Evolutionary conservation across 495 filamentous ascomycete species (phyloP).

Genomic region (Emericellopsis terricola): DNA sequence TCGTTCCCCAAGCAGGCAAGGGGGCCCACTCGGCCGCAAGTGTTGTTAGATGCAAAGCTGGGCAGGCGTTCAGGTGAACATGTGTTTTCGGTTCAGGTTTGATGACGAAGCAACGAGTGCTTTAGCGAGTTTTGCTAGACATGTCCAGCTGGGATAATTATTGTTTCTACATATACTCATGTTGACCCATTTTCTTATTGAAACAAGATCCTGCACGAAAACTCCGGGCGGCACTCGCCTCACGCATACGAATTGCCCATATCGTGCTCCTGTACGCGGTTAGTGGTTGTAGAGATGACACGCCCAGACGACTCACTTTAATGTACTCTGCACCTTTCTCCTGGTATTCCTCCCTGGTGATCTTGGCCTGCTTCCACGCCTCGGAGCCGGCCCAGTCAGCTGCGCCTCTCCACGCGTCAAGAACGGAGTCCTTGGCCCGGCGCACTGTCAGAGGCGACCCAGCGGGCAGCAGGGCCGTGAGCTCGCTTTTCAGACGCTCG

Average conservation of each 20-base stretch:
- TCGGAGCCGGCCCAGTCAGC: conserved; percentile 51
- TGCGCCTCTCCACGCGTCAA: conserved; percentile 88
- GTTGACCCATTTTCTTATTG: too few relatives aligned
- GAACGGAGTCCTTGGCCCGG: conserved; percentile 48
- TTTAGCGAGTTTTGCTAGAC: too few relatives aligned
- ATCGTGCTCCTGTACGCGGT: conserved; percentile 47
- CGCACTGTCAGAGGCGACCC: conserved; percentile 46
- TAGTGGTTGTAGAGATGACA: neutral
- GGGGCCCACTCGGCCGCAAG: too few relatives aligned
- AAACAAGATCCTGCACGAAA: too few relatives aligned
- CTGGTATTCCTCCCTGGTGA: conserved; percentile 59
- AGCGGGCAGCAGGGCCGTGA: conserved; percentile 52
- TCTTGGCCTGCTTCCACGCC: conserved; percentile 26
- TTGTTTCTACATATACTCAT: too few relatives aligned
- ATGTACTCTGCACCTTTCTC: conserved; percentile 78
- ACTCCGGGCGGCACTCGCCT: too few relatives aligned
- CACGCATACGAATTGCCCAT: conserved; percentile 47
- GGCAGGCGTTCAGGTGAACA: too few relatives aligned
- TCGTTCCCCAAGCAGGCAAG: too few relatives aligned
- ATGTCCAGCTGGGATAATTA: too few relatives aligned
- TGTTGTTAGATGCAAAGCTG: too few relatives aligned
- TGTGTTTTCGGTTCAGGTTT: too few relatives aligned
- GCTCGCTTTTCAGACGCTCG: conserved; percentile 54
- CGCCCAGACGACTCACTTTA: conserved; percentile 43
- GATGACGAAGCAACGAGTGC: too few relatives aligned